A percentile compares a stretch with the other conserved stretches of the same genome.
phyloP scores from a whole-genome alignment of 805 yeast genomes.

The Starmerella lactis-condensi region DNA sequence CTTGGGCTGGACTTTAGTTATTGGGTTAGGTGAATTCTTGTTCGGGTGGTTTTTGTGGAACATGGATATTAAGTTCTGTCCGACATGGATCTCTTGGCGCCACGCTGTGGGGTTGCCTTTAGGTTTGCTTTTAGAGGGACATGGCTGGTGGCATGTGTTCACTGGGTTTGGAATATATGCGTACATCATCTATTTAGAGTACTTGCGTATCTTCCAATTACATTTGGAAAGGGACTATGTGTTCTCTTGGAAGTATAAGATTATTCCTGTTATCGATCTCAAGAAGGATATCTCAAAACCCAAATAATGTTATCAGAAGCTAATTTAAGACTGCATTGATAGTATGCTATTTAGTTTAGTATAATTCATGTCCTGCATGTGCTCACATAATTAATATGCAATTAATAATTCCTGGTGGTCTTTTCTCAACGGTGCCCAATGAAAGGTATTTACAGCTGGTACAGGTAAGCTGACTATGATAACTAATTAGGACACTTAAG shows the following conservation, averaged over 20 bases:
- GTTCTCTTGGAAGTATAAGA: constrained; percentile 39
- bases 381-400: too few species aligned
- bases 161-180: constrained; percentile 69
- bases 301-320: too few species aligned
- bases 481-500: too few species aligned
- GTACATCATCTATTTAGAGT: constrained; percentile 63
- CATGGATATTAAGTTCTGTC: constrained; percentile 65
- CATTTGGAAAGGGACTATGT: constrained; percentile 38
- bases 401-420: too few species aligned
- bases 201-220: constrained; percentile 46
- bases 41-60: constrained; percentile 78
- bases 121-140: constrained; percentile 75
- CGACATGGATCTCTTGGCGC: constrained; percentile 37
- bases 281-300: too few species aligned
- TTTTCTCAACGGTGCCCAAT: too few species aligned
- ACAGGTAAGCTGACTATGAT: too few species aligned
- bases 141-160: constrained; percentile 86
- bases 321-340: too few species aligned
- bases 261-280: constrained; percentile 23
- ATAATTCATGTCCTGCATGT: too few species aligned
- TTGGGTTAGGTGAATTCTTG: constrained; percentile 45
- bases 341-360: too few species aligned
- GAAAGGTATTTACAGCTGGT: too few species aligned
- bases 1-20: constrained; percentile 35
- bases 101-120: constrained; percentile 60